A percentile compares a stretch with the other conserved stretches of the same genome.
Conservation (phyloP, 352 stramenopile species). For the Globisporangium irregulare region DNA sequence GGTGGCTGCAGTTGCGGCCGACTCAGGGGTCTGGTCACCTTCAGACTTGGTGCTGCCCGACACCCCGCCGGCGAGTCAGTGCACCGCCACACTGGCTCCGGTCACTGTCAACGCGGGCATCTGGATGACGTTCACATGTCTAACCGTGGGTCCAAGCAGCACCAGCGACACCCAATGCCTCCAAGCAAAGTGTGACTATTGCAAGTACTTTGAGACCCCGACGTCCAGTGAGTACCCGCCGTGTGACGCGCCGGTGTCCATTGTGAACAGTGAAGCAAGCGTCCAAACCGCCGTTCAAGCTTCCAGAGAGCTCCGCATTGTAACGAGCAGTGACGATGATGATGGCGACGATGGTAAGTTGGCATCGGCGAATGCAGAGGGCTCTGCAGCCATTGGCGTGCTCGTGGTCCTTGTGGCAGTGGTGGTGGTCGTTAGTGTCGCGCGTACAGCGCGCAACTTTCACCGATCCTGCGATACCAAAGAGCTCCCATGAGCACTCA, state of each 20-base stretch:
- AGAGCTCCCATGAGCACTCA: not conserved
- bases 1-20: not conserved
- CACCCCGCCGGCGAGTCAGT: conserved; percentile 5
- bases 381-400: not conserved
- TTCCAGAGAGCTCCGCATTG: not conserved
- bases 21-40: not conserved
- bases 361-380: not conserved
- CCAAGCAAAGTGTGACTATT: conserved; percentile 10
- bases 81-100: not conserved
- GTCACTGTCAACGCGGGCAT: not conserved
- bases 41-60: not conserved
- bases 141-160: not conserved
- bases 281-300: not conserved
- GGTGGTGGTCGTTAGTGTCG: not conserved
- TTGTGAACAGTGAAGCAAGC: not conserved
- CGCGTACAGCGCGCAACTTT: not conserved
- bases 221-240: not conserved
- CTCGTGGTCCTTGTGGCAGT: not conserved
- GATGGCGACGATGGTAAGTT: not conserved
- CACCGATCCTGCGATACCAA: not conserved
- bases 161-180: not conserved
- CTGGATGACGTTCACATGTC: conserved; percentile 9
- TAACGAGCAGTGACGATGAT: not conserved
- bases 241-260: conserved; percentile 11
- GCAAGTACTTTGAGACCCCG: conserved; percentile 16